A percentile compares a stretch with the other conserved stretches of the same genome.
Conservation (phyloP, 139 green algal species). For the Closterium sp. region DNA sequence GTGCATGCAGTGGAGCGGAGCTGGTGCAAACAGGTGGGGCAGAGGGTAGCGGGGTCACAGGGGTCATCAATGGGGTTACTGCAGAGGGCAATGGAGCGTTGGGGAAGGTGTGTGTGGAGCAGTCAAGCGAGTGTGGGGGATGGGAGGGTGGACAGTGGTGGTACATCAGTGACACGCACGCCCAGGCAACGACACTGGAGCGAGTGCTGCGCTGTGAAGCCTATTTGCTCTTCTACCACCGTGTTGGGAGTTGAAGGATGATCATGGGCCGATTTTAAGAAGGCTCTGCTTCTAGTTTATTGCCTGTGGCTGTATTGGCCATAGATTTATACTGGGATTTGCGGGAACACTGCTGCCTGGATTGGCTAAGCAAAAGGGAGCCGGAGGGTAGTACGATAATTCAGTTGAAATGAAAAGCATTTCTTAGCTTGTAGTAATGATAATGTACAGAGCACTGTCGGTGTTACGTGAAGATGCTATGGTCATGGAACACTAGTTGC, state of each 20-base stretch:
- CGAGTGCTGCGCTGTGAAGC: constrained; percentile 27
- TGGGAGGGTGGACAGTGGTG: constrained; percentile 12
- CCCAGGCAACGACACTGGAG: constrained; percentile 12
- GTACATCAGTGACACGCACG: constrained; percentile 37
- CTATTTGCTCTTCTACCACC: constrained; percentile 38
- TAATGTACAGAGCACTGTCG: no score
- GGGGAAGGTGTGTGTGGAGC: not conserved
- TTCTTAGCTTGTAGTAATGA: no score
- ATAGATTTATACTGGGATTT: no score
- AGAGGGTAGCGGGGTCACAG: not conserved
- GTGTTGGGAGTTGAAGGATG: not conserved
- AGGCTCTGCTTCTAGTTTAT: no score
- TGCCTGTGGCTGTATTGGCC: not conserved
- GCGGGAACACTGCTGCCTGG: no score
- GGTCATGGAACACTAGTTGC: no score
- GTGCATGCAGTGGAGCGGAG: not conserved
- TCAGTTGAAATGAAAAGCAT: no score
- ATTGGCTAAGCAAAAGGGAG: no score
- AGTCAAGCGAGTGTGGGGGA: not conserved
- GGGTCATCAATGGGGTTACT: not conserved
- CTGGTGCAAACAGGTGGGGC: not conserved
- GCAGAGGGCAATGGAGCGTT: not conserved
- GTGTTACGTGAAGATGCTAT: no score
- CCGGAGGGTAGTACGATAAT: no score
- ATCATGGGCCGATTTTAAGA: not conserved